A percentile compares a stretch with the other conserved stretches of the same genome.
phyloP scores from a whole-genome alignment of 2,329 filamentous ascomycete genomes.

The Fusarium poae region DNA sequence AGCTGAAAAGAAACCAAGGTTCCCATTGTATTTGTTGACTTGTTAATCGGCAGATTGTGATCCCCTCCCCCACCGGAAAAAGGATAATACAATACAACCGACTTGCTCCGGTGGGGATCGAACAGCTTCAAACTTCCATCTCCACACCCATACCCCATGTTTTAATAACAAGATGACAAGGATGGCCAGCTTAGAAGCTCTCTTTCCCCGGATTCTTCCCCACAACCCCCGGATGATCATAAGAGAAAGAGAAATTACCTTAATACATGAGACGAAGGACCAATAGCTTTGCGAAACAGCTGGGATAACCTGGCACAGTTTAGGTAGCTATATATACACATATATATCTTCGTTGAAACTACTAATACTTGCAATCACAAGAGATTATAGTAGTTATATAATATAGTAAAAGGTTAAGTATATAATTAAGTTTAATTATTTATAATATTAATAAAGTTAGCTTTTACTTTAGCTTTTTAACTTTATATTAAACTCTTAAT shows the following conservation, averaged over 20 bases:
- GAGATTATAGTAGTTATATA: too few relatives aligned
- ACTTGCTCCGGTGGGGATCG: slow-evolving; percentile 15
- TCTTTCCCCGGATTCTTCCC: slow-evolving; percentile 22
- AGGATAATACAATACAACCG: neutral
- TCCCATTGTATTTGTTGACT: neutral
- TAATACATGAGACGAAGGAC: slow-evolving; percentile 3
- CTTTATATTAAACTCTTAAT: too few relatives aligned
- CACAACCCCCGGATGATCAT: slow-evolving; percentile 17
- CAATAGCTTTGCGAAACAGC: neutral
- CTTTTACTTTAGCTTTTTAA: too few relatives aligned
- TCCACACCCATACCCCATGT: slow-evolving; percentile 18
- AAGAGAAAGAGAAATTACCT: neutral
- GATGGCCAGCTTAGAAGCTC: neutral
- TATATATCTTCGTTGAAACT: too few relatives aligned
- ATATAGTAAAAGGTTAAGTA: too few relatives aligned
- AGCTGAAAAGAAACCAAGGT: neutral
- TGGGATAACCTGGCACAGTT: neutral
- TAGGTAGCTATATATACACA: too few relatives aligned
- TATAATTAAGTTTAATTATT: too few relatives aligned
- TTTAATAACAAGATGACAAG: slow-evolving; percentile 10
- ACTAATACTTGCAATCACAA: too few relatives aligned
- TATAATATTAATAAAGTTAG: too few relatives aligned
- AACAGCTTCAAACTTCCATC: neutral
- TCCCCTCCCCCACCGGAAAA: slow-evolving; percentile 22
- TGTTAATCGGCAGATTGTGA: neutral